A percentile compares a stretch with the other conserved stretches of the same genome.
Conservation (phyloP, 2,329 filamentous ascomycete genomes). For the Ophiostoma ips region DNA sequence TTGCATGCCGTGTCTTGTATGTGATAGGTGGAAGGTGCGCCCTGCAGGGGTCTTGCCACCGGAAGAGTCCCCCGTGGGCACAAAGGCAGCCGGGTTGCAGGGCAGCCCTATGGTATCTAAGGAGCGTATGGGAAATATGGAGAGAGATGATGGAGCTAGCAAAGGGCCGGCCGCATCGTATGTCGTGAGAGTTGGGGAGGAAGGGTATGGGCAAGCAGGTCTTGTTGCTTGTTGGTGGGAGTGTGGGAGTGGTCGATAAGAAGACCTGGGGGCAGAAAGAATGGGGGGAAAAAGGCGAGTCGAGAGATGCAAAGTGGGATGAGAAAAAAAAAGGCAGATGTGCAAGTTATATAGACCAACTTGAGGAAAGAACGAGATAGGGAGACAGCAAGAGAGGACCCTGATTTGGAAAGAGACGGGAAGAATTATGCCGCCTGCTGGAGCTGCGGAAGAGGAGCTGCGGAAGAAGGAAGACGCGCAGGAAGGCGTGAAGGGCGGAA, state of each 20-base stretch:
- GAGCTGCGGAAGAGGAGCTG: not conserved
- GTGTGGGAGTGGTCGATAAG: not conserved
- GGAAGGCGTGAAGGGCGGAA: constrained; percentile 2
- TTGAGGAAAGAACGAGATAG: not conserved
- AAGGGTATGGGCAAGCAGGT: not conserved
- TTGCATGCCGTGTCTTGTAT: too few species aligned
- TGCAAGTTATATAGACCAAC: too few species aligned
- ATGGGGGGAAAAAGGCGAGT: not conserved
- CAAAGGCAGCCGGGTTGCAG: too few species aligned
- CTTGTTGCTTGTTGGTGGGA: not conserved
- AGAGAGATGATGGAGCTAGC: not conserved
- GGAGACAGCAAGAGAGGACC: not conserved
- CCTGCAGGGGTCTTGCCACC: too few species aligned
- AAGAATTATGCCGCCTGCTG: constrained; percentile 2
- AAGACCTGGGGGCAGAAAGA: not conserved
- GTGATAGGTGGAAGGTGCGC: too few species aligned
- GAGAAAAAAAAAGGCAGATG: not conserved
- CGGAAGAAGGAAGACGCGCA: not conserved
- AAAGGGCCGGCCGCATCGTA: not conserved
- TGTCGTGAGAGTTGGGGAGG: not conserved
- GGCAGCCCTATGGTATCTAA: too few species aligned
- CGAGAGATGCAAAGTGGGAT: not conserved
- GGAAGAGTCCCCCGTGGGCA: too few species aligned
- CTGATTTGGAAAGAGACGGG: too few species aligned
- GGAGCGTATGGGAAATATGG: too few species aligned